phyloP scores from a whole-genome alignment of 495 filamentous ascomycete species.

The Rostrohypoxylon terebratum region DNA sequence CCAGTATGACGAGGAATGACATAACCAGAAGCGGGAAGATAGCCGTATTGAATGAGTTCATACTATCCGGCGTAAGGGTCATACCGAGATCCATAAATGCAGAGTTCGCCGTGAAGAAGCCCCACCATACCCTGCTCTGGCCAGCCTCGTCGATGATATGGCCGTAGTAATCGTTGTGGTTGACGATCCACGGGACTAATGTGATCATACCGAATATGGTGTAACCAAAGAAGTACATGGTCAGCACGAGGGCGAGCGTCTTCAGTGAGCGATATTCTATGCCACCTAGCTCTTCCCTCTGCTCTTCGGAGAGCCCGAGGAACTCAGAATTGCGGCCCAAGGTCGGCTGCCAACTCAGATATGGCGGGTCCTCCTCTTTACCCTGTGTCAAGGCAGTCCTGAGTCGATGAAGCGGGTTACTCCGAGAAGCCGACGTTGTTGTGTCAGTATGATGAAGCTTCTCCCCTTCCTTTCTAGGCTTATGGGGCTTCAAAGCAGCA shows the following conservation, averaged over 20 bases:
- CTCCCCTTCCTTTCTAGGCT: constrained; percentile 49
- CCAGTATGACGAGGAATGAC: constrained; percentile 86
- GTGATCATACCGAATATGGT: constrained; percentile 77
- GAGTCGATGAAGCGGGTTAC: constrained; percentile 38
- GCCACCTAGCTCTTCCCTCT: constrained; percentile 91
- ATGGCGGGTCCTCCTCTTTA: constrained; percentile 70
- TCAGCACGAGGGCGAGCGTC: constrained; percentile 80
- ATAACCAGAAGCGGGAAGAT: constrained; percentile 79
- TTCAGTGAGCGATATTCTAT: constrained; percentile 95
- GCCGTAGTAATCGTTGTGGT: constrained; percentile 66
- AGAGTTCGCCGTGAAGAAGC: constrained; percentile 84
- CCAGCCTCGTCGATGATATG: constrained; percentile 69
- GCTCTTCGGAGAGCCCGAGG: constrained; percentile 85
- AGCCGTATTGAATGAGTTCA: constrained; percentile 85
- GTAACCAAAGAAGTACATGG: constrained; percentile 80
- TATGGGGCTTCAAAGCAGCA: constrained; percentile 52
- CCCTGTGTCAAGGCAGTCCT: constrained; percentile 56
- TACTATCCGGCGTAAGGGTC: constrained; percentile 90
- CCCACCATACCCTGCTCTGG: constrained; percentile 85
- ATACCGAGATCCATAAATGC: constrained; percentile 91
- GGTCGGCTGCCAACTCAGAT: constrained; percentile 93
- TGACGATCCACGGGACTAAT: constrained; percentile 82
- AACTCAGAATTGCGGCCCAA: constrained; percentile 93
- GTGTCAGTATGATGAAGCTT: constrained; percentile 45
- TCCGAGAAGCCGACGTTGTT: constrained; percentile 19